These are phyloP conservation scores for Cyberlindnera xylosilytica DNA, from an alignment of 805 yeast species.

Conservation along the genomic window DNA sequence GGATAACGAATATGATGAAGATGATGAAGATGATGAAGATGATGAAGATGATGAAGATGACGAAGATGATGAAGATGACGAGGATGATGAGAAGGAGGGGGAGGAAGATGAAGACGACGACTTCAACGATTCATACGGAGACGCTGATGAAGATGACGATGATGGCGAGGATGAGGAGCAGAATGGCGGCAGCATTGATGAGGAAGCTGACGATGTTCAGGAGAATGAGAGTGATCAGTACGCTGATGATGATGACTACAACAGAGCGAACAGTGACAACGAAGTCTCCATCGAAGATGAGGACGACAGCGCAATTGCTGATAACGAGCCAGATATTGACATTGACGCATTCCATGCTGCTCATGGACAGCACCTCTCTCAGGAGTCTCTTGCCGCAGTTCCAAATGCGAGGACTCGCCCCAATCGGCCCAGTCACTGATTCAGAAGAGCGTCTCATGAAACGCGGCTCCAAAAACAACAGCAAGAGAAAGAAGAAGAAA, in stretches of 20 bases:
- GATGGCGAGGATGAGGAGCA: not conserved
- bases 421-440: slow-evolving; percentile 8
- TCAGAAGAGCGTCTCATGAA: not conserved
- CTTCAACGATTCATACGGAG: not conserved
- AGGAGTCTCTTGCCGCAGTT: not conserved
- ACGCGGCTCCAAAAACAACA: not conserved
- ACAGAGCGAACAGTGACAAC: not conserved
- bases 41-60: slow-evolving; percentile 3
- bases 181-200: too few species aligned
- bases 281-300: not conserved
- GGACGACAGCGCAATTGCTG: slow-evolving; percentile 1
- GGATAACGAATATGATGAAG: slow-evolving; percentile 10
- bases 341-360: not conserved
- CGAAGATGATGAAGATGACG: slow-evolving; percentile 21
- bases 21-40: slow-evolving; percentile 25
- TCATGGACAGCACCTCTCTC: not conserved
- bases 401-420: slow-evolving; percentile 2
- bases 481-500: slow-evolving; percentile 5
- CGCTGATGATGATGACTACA: not conserved
- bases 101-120: not conserved
- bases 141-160: not conserved
- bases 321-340: not conserved
- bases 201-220: slow-evolving; percentile 2
- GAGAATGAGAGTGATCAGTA: not conserved
- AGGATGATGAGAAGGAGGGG: not conserved